Evolutionary conservation across 2,329 filamentous ascomycete genomes (phyloP).

Genomic region (Fusarium pininemorale): DNA sequence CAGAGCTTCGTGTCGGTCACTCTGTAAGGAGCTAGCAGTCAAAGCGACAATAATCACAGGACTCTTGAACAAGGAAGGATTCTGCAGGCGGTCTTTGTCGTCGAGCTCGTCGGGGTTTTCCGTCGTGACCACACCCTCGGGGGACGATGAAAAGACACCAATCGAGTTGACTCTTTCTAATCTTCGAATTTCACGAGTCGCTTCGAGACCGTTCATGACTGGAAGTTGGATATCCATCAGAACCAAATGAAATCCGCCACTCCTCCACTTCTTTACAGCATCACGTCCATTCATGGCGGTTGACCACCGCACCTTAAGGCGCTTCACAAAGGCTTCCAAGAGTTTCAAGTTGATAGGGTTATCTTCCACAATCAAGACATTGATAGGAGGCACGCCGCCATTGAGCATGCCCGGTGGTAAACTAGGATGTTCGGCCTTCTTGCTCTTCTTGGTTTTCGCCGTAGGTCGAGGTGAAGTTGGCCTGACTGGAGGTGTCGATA

Average conservation of each 20-base stretch:
- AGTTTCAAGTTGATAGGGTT: slow-evolving; percentile 97
- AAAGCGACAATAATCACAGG: slow-evolving; percentile 98
- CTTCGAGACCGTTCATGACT: slow-evolving; percentile 94
- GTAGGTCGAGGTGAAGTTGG: slow-evolving; percentile 59
- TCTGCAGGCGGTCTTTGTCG: slow-evolving; percentile 75
- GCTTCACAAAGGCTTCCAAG: slow-evolving; percentile 93
- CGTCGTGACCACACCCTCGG: slow-evolving; percentile 59
- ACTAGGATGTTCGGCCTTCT: slow-evolving; percentile 59
- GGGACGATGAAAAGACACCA: slow-evolving; percentile 83
- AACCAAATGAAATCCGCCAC: slow-evolving; percentile 92
- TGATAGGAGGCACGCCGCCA: slow-evolving; percentile 90
- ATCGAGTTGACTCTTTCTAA: slow-evolving; percentile 92
- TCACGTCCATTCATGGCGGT: slow-evolving; percentile 96
- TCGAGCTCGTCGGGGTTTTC: slow-evolving; percentile 58
- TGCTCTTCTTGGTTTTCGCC: slow-evolving; percentile 59
- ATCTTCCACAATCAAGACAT: slow-evolving; percentile 96
- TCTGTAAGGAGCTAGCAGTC: slow-evolving; percentile 93
- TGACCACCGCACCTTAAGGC: slow-evolving; percentile 94
- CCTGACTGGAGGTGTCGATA: slow-evolving; percentile 63
- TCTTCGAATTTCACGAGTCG: slow-evolving; percentile 91
- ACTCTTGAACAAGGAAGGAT: slow-evolving; percentile 83
- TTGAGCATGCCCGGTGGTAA: slow-evolving; percentile 75
- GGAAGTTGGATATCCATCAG: slow-evolving; percentile 99
- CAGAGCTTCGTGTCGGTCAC: slow-evolving; percentile 92
- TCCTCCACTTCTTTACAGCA: slow-evolving; percentile 91